Evolutionary conservation across 1,284 basidiomycete species (phyloP).

Genomic region (Boletus austroedulis): DNA sequence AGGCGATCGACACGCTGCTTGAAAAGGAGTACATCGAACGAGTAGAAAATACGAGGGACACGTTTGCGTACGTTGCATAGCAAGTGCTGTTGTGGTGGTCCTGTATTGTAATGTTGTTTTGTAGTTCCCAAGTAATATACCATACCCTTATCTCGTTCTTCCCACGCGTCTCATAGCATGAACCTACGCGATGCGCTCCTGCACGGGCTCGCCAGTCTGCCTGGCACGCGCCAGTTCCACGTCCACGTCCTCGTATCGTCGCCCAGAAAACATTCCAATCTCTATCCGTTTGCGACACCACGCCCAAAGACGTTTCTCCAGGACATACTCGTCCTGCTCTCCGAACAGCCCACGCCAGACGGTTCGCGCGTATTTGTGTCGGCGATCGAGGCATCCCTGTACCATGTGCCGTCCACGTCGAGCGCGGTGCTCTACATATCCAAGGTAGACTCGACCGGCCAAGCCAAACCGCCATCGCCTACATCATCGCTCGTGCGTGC

Average conservation of each 20-base stretch:
- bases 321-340: slow-evolving; percentile 73
- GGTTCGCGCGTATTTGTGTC: slow-evolving; percentile 62
- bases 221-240: slow-evolving; percentile 68
- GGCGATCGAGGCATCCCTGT: slow-evolving; percentile 82
- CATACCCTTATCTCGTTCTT: slow-evolving; percentile 7
- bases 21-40: slow-evolving; percentile 99
- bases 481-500: slow-evolving; percentile 68
- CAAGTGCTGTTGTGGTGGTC: no score
- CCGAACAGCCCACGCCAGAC: slow-evolving; percentile 51
- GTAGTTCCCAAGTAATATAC: no score
- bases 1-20: slow-evolving; percentile 96
- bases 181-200: slow-evolving; percentile 67
- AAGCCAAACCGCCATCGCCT: slow-evolving; percentile 56
- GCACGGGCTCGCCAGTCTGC: slow-evolving; percentile 51
- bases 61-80: slow-evolving; percentile 74
- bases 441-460: slow-evolving; percentile 93
- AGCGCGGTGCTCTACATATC: slow-evolving; percentile 85
- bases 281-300: slow-evolving; percentile 75
- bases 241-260: slow-evolving; percentile 73
- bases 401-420: slow-evolving; percentile 67
- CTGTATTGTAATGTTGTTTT: no score
- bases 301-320: slow-evolving; percentile 64
- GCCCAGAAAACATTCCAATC: slow-evolving; percentile 62
- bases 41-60: slow-evolving; percentile 78
- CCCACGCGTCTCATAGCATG: slow-evolving; percentile 29